These are phyloP conservation scores for Aeschynomene evenia DNA, from an alignment of 306 rosid genomes.

Conservation along the genomic window DNA sequence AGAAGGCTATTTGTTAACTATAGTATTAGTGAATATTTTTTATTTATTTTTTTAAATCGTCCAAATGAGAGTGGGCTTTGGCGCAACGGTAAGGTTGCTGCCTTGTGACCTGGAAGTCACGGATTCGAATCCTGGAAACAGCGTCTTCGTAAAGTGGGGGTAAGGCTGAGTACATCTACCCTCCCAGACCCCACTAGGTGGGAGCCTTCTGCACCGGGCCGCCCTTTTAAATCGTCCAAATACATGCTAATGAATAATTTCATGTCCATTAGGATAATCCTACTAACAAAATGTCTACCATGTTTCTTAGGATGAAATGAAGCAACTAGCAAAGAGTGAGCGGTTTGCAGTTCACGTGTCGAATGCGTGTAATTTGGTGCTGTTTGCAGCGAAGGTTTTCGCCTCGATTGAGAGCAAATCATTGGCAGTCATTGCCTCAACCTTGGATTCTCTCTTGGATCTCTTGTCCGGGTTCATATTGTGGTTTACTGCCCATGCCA, in stretches of 20 bases:
- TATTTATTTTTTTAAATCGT: too few species aligned
- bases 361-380: conserved; percentile 57
- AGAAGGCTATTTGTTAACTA: background rate
- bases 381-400: conserved; percentile 68
- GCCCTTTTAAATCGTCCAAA: too few species aligned
- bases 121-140: too few species aligned
- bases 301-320: conserved; percentile 64
- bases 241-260: background rate
- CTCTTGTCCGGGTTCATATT: conserved; percentile 82
- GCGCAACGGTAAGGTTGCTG: too few species aligned
- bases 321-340: conserved; percentile 68
- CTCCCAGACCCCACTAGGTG: too few species aligned
- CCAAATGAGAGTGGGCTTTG: too few species aligned
- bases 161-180: too few species aligned
- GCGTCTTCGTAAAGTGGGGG: too few species aligned
- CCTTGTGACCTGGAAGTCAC: too few species aligned
- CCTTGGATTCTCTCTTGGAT: conserved; percentile 80
- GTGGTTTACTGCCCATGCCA: conserved; percentile 76
- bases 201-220: too few species aligned
- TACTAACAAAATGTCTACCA: background rate
- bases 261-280: background rate
- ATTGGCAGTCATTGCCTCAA: conserved; percentile 80
- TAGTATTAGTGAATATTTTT: background rate
- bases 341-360: conserved; percentile 57
- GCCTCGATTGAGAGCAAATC: conserved; percentile 74